These are phyloP conservation scores for Ophiostoma montium DNA, from an alignment of 2,329 filamentous ascomycete species.

Conservation along the genomic window DNA sequence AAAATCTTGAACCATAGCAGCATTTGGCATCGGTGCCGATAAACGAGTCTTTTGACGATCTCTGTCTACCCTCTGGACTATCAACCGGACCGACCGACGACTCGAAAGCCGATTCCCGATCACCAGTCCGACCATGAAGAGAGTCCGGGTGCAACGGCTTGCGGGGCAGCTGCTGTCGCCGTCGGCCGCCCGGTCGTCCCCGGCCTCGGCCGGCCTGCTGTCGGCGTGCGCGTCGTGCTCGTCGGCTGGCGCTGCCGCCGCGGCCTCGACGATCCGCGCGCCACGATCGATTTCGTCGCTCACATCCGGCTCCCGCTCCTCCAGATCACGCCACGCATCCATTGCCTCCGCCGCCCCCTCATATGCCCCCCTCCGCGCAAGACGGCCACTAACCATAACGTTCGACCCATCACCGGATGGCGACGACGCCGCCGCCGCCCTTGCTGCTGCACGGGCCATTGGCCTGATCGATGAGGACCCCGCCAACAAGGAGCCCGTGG, in stretches of 20 bases:
- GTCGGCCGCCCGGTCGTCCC: slow-evolving; percentile 28
- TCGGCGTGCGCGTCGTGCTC: slow-evolving; percentile 5
- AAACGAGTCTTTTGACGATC: not conserved
- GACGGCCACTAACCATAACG: slow-evolving; percentile 4
- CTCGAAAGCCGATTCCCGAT: not conserved
- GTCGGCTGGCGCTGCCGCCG: not conserved
- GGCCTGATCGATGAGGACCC: not conserved
- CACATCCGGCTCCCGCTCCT: not conserved
- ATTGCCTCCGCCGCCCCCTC: slow-evolving; percentile 14
- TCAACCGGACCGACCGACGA: not conserved
- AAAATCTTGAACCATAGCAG: slow-evolving; percentile 1
- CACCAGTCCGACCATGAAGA: slow-evolving; percentile 34
- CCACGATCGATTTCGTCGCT: not conserved
- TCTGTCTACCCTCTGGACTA: not conserved
- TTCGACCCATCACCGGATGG: not conserved
- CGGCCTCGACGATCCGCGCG: not conserved
- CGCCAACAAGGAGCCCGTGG: slow-evolving; percentile 1
- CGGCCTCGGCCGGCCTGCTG: slow-evolving; percentile 14
- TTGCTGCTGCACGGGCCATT: not conserved
- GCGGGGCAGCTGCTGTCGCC: slow-evolving; percentile 41
- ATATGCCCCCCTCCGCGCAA: not conserved
- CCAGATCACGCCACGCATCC: not conserved
- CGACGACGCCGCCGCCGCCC: not conserved
- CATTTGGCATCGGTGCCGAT: not conserved
- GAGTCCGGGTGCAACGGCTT: slow-evolving; percentile 45